A percentile compares a stretch with the other conserved stretches of the same genome.
Evolutionary conservation across 352 stramenopile species (phyloP).

Genomic region (Phytophthora hybrid): DNA sequence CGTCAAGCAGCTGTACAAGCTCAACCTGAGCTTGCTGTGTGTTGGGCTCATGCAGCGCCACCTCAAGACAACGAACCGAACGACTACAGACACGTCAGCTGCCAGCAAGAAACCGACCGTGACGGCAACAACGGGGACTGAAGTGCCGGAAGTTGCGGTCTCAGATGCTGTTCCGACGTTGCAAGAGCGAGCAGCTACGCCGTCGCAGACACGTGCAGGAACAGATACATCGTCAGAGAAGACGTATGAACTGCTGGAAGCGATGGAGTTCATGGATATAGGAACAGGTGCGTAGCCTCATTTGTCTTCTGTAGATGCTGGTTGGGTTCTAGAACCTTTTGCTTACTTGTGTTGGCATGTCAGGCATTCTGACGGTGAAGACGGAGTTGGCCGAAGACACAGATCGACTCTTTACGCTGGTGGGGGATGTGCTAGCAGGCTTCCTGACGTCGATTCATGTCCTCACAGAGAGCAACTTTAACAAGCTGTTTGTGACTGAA

Average conservation of each 20-base stretch:
- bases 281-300: slow-evolving; percentile 54
- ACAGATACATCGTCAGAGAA: slow-evolving; percentile 53
- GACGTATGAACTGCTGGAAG: slow-evolving; percentile 86
- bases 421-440: slow-evolving; percentile 65
- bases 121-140: neutral
- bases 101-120: slow-evolving; percentile 13
- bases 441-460: slow-evolving; percentile 75
- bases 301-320: neutral
- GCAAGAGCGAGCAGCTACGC: slow-evolving; percentile 15
- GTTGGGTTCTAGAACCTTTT: neutral
- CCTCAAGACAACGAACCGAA: slow-evolving; percentile 59
- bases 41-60: slow-evolving; percentile 87
- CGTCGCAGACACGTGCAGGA: slow-evolving; percentile 18
- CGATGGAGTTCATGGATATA: slow-evolving; percentile 92
- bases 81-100: slow-evolving; percentile 7
- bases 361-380: slow-evolving; percentile 87
- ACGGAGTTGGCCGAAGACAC: slow-evolving; percentile 81
- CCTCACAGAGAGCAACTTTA: slow-evolving; percentile 71
- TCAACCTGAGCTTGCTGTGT: slow-evolving; percentile 87
- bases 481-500: slow-evolving; percentile 76
- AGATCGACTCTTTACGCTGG: slow-evolving; percentile 68
- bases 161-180: neutral
- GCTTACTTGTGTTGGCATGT: slow-evolving; percentile 8
- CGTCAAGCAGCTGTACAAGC: slow-evolving; percentile 89
- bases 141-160: neutral